Evolutionary conservation across 2,329 filamentous ascomycete genomes (phyloP).

Genomic region (Ascochyta fabae): DNA sequence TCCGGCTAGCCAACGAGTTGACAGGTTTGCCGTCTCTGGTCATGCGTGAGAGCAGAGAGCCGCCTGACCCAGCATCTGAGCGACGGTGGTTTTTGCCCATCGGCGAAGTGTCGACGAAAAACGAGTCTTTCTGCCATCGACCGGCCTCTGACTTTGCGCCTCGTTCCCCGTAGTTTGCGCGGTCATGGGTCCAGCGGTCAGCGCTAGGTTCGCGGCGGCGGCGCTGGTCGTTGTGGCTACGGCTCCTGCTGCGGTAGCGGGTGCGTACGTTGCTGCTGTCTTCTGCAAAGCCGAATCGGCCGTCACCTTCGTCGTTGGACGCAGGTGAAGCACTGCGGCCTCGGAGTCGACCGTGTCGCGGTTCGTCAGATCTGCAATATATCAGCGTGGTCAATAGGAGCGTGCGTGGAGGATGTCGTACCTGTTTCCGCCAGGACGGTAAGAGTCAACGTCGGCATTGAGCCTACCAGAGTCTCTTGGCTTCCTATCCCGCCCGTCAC

Average conservation of each 20-base stretch:
- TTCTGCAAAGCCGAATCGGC: constrained; percentile 59
- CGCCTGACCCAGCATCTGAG: constrained; percentile 39
- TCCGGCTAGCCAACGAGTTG: constrained; percentile 39
- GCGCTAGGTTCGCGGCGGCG: constrained; percentile 32
- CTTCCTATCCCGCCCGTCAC: constrained; percentile 27
- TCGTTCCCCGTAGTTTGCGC: constrained; percentile 33
- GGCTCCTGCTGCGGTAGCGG: constrained; percentile 52
- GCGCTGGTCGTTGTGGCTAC: constrained; percentile 41
- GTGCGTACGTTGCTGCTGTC: constrained; percentile 51
- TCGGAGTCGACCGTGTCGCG: constrained; percentile 58
- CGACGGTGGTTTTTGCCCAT: constrained; percentile 52
- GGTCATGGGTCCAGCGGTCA: constrained; percentile 42
- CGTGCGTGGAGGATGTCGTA: constrained; percentile 11
- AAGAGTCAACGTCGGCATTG: constrained; percentile 38
- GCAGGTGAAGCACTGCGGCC: constrained; percentile 66
- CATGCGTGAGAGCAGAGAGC: constrained; percentile 42
- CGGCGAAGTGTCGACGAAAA: constrained; percentile 45
- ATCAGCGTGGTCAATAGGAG: background rate
- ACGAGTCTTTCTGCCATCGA: constrained; percentile 38
- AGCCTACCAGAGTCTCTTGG: constrained; percentile 17
- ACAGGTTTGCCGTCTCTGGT: constrained; percentile 44
- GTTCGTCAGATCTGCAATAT: constrained; percentile 32
- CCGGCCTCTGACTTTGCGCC: constrained; percentile 20
- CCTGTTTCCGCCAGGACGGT: constrained; percentile 38
- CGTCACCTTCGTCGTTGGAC: constrained; percentile 54